A percentile compares a stretch with the other conserved stretches of the same genome.
Evolutionary conservation across 2,329 filamentous ascomycete species (phyloP).

Genomic region (Cordyceps sp.): DNA sequence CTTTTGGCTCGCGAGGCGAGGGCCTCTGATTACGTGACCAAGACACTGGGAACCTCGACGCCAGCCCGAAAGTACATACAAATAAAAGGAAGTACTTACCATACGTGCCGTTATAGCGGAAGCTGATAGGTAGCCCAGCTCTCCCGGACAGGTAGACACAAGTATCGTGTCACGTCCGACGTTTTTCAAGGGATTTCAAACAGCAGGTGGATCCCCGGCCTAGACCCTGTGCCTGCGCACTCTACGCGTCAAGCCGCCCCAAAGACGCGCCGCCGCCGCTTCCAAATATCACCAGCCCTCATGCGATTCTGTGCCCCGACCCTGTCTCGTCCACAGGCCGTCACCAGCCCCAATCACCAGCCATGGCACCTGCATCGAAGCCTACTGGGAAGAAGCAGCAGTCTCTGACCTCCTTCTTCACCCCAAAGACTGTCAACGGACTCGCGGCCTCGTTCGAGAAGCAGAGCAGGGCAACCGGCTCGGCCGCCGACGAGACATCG

Average conservation of each 20-base stretch:
- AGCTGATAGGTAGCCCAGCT: too few species aligned
- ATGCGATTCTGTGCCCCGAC: neutral
- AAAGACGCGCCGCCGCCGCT: neutral
- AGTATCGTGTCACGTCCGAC: too few species aligned
- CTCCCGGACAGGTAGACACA: too few species aligned
- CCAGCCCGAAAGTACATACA: too few species aligned
- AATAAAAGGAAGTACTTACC: too few species aligned
- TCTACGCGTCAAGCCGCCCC: neutral
- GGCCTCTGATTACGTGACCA: too few species aligned
- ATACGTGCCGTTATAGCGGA: too few species aligned
- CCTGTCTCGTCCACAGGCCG: neutral
- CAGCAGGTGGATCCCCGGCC: too few species aligned
- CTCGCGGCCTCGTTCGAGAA: slow-evolving; percentile 19
- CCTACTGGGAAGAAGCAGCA: slow-evolving; percentile 51
- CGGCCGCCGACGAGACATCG: slow-evolving; percentile 9
- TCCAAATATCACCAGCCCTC: neutral
- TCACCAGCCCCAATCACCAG: neutral
- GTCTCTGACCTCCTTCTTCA: slow-evolving; percentile 77
- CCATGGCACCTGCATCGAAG: slow-evolving; percentile 5
- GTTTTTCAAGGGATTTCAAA: too few species aligned
- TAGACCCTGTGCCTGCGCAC: neutral
- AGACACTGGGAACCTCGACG: too few species aligned
- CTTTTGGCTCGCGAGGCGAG: too few species aligned
- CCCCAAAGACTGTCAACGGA: slow-evolving; percentile 38
- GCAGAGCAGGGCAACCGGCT: slow-evolving; percentile 10